These are phyloP conservation scores for Phyllosticta citrichinensis DNA, from an alignment of 2,329 filamentous ascomycete genomes.

Conservation along the genomic window DNA sequence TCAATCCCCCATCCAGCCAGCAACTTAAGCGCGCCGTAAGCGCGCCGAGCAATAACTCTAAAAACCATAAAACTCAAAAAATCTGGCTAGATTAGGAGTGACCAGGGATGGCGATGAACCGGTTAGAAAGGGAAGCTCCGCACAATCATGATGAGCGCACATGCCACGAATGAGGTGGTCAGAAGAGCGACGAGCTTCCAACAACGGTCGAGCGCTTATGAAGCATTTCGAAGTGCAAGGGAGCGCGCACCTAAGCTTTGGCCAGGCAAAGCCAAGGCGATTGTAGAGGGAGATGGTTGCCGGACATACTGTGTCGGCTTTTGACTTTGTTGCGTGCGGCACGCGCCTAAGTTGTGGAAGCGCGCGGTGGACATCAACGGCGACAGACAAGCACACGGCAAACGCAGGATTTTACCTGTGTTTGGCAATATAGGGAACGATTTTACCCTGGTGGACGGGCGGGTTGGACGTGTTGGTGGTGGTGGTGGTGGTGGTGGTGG, in stretches of 20 bases:
- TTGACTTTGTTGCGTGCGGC: neutral
- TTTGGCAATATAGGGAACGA: neutral
- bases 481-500: neutral
- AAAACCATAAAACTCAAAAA: neutral
- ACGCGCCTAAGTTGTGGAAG: neutral
- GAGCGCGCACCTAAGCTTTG: neutral
- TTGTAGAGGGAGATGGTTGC: neutral
- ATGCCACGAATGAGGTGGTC: neutral
- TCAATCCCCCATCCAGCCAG: neutral
- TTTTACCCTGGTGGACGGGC: neutral
- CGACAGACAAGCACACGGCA: neutral
- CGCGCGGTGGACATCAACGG: neutral
- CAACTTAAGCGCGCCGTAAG: neutral
- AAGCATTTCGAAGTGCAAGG: neutral
- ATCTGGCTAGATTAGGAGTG: neutral
- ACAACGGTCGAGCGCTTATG: neutral
- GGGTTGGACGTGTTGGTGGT: neutral
- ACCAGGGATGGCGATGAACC: neutral
- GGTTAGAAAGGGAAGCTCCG: neutral
- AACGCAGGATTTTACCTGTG: neutral
- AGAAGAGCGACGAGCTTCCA: neutral
- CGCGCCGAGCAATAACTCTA: neutral
- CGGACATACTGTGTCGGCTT: neutral
- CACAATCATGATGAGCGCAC: neutral
- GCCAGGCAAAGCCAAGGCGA: neutral